phyloP scores from a whole-genome alignment of 1,139 yeast species.

The Suzukiozyma palmioleophila region DNA sequence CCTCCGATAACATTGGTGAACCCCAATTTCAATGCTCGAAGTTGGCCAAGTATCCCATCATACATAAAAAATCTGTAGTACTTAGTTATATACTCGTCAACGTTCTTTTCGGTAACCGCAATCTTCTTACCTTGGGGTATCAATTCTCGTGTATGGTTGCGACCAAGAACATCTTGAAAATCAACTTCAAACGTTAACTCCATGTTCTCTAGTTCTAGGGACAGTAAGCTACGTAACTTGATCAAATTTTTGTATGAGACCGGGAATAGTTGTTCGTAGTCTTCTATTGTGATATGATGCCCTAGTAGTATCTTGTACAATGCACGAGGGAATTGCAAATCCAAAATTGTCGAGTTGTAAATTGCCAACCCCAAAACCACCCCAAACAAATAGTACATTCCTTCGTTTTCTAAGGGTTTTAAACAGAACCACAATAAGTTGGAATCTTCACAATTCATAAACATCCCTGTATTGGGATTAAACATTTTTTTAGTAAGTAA shows the following conservation, averaged over 20 bases:
- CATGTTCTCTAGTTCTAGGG: constrained; percentile 23
- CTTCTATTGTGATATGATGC: constrained; percentile 52
- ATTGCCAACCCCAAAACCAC: constrained; percentile 85
- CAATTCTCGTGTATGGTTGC: constrained; percentile 41
- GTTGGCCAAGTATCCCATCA: constrained; percentile 49
- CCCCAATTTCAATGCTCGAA: constrained; percentile 60
- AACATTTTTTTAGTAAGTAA: constrained; percentile 67
- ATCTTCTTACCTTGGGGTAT: constrained; percentile 51
- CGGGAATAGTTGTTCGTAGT: constrained; percentile 67
- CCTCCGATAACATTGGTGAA: constrained; percentile 77
- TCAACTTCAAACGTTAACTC: constrained; percentile 38
- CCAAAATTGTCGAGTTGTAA: constrained; percentile 83
- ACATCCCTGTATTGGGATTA: constrained; percentile 60
- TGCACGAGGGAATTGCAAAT: constrained; percentile 70
- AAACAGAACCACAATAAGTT: constrained; percentile 71
- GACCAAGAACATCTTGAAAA: constrained; percentile 37
- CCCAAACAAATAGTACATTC: constrained; percentile 72
- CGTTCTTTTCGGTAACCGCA: constrained; percentile 53
- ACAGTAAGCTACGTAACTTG: constrained; percentile 43
- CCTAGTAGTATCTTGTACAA: constrained; percentile 71
- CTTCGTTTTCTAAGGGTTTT: constrained; percentile 41
- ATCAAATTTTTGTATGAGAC: constrained; percentile 55
- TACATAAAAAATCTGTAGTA: constrained; percentile 60
- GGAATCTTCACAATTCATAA: constrained; percentile 63
- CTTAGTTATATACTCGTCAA: constrained; percentile 54